Conservation (phyloP, 495 filamentous ascomycete genomes). For the Mytilinidion resinicola region DNA sequence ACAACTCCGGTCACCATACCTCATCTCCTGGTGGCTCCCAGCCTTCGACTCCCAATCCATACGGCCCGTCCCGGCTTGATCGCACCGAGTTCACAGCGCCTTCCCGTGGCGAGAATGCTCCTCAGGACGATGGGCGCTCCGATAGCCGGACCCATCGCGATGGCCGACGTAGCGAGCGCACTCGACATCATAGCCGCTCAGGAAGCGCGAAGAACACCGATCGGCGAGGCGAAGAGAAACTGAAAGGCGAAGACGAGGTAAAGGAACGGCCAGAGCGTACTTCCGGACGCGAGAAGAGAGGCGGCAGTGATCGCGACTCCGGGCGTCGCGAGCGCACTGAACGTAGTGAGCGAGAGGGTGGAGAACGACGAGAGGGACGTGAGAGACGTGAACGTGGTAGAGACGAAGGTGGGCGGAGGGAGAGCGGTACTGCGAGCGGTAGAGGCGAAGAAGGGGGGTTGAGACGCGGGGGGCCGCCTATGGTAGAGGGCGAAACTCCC, state of each 20-base stretch:
- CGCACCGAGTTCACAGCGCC: neutral
- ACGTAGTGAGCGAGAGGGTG: neutral
- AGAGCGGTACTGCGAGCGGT: neutral
- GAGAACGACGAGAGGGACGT: constrained; percentile 3
- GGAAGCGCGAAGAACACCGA: constrained; percentile 11
- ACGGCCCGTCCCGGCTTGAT: neutral
- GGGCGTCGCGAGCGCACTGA: constrained; percentile 1
- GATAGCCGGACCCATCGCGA: constrained; percentile 17
- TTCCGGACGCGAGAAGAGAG: constrained; percentile 6
- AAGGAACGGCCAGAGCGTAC: neutral
- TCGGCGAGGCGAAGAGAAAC: constrained; percentile 7
- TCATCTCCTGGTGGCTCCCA: constrained; percentile 2
- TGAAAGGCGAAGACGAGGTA: neutral
- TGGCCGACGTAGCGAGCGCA: constrained; percentile 15
- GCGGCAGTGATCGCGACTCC: neutral
- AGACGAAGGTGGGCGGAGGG: neutral
- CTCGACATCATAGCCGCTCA: constrained; percentile 15
- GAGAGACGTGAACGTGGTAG: neutral
- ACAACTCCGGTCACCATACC: neutral
- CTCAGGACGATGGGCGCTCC: constrained; percentile 15
- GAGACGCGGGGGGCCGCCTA: constrained; percentile 7
- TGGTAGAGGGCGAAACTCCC: constrained; percentile 1
- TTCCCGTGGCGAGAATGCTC: neutral
- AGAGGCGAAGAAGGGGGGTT: constrained; percentile 3
- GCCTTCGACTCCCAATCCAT: neutral